Percentiles rank a stretch among this genome's conserved stretches.
phyloP scores from a whole-genome alignment of 2,329 filamentous ascomycete species.

The Paraconiothyrium sp. region DNA sequence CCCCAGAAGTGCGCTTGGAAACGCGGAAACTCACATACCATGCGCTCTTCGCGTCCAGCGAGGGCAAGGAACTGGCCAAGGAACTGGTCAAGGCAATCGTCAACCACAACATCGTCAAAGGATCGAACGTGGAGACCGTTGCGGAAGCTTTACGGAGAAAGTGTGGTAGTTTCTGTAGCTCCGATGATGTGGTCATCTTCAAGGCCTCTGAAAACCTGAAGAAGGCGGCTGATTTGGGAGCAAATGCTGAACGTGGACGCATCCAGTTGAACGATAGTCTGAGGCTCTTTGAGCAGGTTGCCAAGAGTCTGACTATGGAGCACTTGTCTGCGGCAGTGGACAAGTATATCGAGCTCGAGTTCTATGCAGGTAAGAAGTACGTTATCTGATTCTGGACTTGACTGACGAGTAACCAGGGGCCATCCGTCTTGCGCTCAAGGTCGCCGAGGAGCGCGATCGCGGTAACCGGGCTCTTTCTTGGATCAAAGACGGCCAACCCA shows the following conservation, averaged over 20 bases:
- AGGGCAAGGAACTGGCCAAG: constrained; percentile 90
- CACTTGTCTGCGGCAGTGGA: constrained; percentile 81
- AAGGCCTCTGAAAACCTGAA: constrained; percentile 96
- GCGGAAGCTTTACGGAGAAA: constrained; percentile 91
- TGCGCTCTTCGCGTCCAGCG: constrained; percentile 79
- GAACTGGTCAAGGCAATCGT: constrained; percentile 97
- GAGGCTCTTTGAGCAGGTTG: constrained; percentile 87
- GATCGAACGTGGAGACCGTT: constrained; percentile 96
- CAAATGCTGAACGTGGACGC: constrained; percentile 78
- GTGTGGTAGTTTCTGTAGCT: constrained; percentile 96
- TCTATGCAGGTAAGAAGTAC: constrained; percentile 73
- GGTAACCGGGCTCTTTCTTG: constrained; percentile 86
- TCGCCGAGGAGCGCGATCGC: constrained; percentile 85
- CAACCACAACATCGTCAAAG: constrained; percentile 95
- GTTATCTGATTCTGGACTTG: neutral
- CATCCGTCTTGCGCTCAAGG: constrained; percentile 84
- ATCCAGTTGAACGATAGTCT: constrained; percentile 88
- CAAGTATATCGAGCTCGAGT: constrained; percentile 83
- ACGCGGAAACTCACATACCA: constrained; percentile 86
- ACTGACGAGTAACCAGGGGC: constrained; percentile 62
- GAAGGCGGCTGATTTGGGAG: constrained; percentile 80
- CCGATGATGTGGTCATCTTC: constrained; percentile 97
- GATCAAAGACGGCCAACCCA: constrained; percentile 83
- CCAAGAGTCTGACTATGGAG: constrained; percentile 79
- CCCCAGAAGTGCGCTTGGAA: constrained; percentile 71